Percentiles rank a stretch among this genome's conserved stretches.
These are phyloP conservation scores for Kwoniella bestiolae DNA, from an alignment of 768 basidiomycete species.

Conservation along the genomic window DNA sequence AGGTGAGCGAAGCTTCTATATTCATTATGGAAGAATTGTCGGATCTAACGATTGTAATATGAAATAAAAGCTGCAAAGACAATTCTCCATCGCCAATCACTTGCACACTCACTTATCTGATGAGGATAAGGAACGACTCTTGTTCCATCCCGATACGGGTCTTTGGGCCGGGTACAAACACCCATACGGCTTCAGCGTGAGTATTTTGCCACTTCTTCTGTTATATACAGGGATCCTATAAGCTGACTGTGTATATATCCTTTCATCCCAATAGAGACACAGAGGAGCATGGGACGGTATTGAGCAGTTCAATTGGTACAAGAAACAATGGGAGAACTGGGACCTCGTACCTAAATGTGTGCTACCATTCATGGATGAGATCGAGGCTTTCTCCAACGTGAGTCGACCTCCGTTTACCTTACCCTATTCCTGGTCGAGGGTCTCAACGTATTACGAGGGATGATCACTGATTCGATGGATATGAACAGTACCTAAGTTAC, in stretches of 20 bases:
- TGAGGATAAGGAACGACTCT: conserved; percentile 37
- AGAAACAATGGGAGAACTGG: conserved; percentile 19
- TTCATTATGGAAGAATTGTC: too few species aligned
- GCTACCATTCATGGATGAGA: conserved; percentile 41
- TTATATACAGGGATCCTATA: too few species aligned
- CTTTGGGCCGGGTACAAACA: conserved; percentile 44
- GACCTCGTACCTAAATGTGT: conserved; percentile 28
- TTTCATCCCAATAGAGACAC: too few species aligned
- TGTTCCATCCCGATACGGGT: conserved; percentile 38
- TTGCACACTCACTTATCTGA: conserved; percentile 32
- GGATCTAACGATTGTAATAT: too few species aligned
- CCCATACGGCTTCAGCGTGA: conserved; percentile 41
- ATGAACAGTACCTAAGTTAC: conserved; percentile 16
- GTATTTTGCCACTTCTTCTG: not conserved
- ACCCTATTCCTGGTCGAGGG: not conserved
- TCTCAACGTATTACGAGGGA: not conserved
- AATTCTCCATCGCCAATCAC: conserved; percentile 40
- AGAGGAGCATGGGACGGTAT: conserved; percentile 28
- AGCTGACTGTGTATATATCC: too few species aligned
- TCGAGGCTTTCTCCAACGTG: conserved; percentile 29
- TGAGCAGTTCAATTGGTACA: conserved; percentile 42
- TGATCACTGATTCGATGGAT: not conserved
- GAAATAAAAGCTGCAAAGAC: conserved; percentile 45
- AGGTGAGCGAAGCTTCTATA: conserved; percentile 11
- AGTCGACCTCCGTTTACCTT: not conserved